Conservation (phyloP, 352 stramenopile genomes). For the Phytophthora hibernalis region DNA sequence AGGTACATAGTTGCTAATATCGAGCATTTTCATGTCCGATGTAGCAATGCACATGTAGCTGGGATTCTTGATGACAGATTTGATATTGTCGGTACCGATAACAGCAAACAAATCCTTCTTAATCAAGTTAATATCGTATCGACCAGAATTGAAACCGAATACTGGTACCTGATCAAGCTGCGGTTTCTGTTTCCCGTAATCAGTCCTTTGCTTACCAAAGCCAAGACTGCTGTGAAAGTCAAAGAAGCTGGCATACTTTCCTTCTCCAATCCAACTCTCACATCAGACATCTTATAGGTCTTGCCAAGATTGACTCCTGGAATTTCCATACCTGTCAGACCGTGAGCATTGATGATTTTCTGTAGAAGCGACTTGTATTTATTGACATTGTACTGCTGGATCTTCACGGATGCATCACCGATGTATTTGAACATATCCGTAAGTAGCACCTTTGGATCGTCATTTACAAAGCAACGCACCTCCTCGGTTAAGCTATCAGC, state of each 20-base stretch:
- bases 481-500: slow-evolving; percentile 14
- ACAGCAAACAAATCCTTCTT: slow-evolving; percentile 37
- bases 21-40: slow-evolving; percentile 36
- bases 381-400: slow-evolving; percentile 7
- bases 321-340: slow-evolving; percentile 2
- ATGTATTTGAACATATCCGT: slow-evolving; percentile 17
- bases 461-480: slow-evolving; percentile 14
- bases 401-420: slow-evolving; percentile 1
- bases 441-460: slow-evolving; percentile 4
- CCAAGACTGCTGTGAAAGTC: neutral
- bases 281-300: neutral
- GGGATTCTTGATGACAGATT: slow-evolving; percentile 28
- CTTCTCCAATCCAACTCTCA: slow-evolving; percentile 1
- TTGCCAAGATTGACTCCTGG: neutral
- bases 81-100: slow-evolving; percentile 17
- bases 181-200: too few relatives aligned
- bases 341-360: slow-evolving; percentile 8
- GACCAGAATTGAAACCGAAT: neutral
- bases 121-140: slow-evolving; percentile 16
- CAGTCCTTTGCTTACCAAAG: too few relatives aligned
- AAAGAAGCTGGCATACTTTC: slow-evolving; percentile 2
- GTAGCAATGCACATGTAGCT: slow-evolving; percentile 34
- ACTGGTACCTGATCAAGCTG: neutral
- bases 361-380: neutral
- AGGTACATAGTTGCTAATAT: slow-evolving; percentile 46